Conservation (phyloP, 1,284 basidiomycete genomes). For the Ganoderma multipileum region DNA sequence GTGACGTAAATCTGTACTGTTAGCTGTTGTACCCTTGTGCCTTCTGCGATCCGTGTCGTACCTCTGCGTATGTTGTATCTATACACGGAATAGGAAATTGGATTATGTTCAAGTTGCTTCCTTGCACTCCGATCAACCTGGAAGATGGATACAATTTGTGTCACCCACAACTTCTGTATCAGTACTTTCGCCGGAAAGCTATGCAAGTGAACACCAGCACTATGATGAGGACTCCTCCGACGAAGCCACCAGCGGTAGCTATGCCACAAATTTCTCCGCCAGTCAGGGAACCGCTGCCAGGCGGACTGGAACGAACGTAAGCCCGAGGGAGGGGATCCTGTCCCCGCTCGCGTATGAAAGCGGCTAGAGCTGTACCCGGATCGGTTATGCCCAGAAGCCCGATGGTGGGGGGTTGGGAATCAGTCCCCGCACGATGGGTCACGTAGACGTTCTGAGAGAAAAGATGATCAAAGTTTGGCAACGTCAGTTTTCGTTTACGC, state of each 20-base stretch:
- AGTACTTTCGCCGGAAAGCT: slow-evolving; percentile 23
- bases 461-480: slow-evolving; percentile 16
- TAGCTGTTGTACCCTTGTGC: slow-evolving; percentile 9
- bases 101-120: neutral
- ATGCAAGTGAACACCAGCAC: slow-evolving; percentile 26
- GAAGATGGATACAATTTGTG: slow-evolving; percentile 1
- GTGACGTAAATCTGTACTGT: neutral
- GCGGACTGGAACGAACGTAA: slow-evolving; percentile 28
- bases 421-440: slow-evolving; percentile 52
- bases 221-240: slow-evolving; percentile 41
- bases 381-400: slow-evolving; percentile 58
- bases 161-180: slow-evolving; percentile 8
- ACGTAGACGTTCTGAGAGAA: slow-evolving; percentile 59
- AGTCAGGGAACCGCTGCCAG: slow-evolving; percentile 27
- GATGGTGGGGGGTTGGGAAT: slow-evolving; percentile 50
- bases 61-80: slow-evolving; percentile 15
- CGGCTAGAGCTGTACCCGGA: slow-evolving; percentile 42
- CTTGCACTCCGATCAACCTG: slow-evolving; percentile 12
- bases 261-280: slow-evolving; percentile 38
- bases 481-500: neutral
- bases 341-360: slow-evolving; percentile 54
- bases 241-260: slow-evolving; percentile 37
- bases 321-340: slow-evolving; percentile 46
- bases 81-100: slow-evolving; percentile 17
- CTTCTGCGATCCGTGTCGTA: slow-evolving; percentile 19